These are phyloP conservation scores for Syncephalastrum contaminatum DNA, from an alignment of 371 early-diverging fungal species.

Conservation along the genomic window DNA sequence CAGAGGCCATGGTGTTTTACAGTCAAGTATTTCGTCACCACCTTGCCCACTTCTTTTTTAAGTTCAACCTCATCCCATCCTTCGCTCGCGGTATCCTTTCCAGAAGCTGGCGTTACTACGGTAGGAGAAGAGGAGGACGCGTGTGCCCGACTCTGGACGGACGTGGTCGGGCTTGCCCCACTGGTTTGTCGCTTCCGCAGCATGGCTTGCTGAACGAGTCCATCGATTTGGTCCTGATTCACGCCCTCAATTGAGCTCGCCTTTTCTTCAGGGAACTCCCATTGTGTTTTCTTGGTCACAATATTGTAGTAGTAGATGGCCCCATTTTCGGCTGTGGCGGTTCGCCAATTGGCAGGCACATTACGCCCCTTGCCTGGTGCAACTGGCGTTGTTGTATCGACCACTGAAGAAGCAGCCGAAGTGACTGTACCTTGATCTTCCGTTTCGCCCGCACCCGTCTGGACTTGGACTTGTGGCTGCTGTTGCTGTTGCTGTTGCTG, in stretches of 20 bases:
- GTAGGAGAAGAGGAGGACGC: too few species aligned
- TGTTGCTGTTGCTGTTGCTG: too few species aligned
- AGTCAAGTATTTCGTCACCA: conserved; percentile 41
- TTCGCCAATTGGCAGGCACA: conserved; percentile 38
- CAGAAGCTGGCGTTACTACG: conserved; percentile 1
- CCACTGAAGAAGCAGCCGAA: too few species aligned
- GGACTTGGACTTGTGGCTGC: background rate
- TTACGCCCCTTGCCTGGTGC: background rate
- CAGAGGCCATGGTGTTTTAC: conserved; percentile 34
- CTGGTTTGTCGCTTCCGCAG: conserved; percentile 20
- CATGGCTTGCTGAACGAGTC: conserved; percentile 29
- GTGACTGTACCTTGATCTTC: too few species aligned
- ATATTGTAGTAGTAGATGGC: conserved; percentile 40
- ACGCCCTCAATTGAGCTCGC: conserved; percentile 34
- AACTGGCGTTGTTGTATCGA: too few species aligned
- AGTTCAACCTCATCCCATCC: conserved; percentile 32
- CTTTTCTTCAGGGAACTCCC: conserved; percentile 40
- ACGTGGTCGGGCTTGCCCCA: conserved; percentile 3
- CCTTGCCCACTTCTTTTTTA: conserved; percentile 44
- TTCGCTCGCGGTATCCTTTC: background rate
- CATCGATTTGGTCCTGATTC: conserved; percentile 20
- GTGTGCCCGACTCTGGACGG: background rate
- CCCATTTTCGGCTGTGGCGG: conserved; percentile 32
- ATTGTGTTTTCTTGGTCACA: conserved; percentile 42
- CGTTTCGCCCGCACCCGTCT: background rate